Percentiles rank a stretch among this genome's conserved stretches.
Conservation (phyloP, 75 land plant genomes). For the Pinus albicaulis region DNA sequence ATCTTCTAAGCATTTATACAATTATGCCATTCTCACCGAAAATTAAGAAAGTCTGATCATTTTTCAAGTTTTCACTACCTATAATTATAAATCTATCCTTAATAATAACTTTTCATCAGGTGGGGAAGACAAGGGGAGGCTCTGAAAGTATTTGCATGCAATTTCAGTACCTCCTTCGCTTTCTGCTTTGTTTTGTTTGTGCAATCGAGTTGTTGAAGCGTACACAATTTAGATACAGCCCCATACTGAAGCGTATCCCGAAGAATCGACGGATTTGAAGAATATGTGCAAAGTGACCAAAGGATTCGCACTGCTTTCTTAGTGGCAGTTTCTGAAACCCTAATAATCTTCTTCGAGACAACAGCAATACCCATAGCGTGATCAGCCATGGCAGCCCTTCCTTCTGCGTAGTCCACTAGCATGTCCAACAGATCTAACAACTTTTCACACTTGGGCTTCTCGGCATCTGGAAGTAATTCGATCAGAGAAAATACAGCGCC, state of each 20-base stretch:
- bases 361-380: slow-evolving; percentile 42
- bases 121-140: slow-evolving; percentile 27
- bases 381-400: slow-evolving; percentile 33
- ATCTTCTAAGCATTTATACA: too few species aligned
- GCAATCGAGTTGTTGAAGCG: slow-evolving; percentile 29
- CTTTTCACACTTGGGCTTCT: slow-evolving; percentile 28
- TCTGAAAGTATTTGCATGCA: slow-evolving; percentile 36
- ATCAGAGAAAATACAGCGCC: slow-evolving; percentile 46
- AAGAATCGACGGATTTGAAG: slow-evolving; percentile 30
- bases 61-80: too few species aligned
- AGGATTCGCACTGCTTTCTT: slow-evolving; percentile 33
- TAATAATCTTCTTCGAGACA: slow-evolving; percentile 32
- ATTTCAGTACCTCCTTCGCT: slow-evolving; percentile 36
- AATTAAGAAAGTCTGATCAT: too few species aligned
- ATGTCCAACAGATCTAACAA: slow-evolving; percentile 25
- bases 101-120: slow-evolving; percentile 16
- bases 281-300: slow-evolving; percentile 23
- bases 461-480: slow-evolving; percentile 51
- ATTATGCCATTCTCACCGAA: too few species aligned
- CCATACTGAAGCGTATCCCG: slow-evolving; percentile 49
- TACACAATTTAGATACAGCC: slow-evolving; percentile 40
- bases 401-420: slow-evolving; percentile 36
- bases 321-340: slow-evolving; percentile 36
- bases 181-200: slow-evolving; percentile 30
- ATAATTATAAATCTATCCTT: too few species aligned